Percentiles rank a stretch among this genome's conserved stretches.
Conservation (phyloP, 1,139 yeast species). For the Scheffersomyces cryptocercus region DNA sequence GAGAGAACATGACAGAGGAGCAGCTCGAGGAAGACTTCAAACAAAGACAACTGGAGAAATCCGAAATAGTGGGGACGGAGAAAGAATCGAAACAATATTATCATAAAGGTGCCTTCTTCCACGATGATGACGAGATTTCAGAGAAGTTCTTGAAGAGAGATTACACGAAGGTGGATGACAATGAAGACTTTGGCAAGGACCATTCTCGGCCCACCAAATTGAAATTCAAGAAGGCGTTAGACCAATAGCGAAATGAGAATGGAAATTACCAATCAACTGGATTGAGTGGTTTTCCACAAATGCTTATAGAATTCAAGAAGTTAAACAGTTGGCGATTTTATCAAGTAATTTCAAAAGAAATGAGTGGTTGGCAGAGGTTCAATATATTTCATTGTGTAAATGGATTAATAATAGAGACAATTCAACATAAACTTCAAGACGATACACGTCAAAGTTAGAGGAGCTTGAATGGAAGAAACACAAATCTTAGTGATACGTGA, state of each 20-base stretch:
- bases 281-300: too few species aligned
- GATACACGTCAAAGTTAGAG: too few species aligned
- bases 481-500: too few species aligned
- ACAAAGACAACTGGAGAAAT: not conserved
- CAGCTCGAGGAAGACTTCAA: slow-evolving; percentile 16
- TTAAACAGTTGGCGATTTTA: too few species aligned
- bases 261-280: too few species aligned
- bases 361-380: too few species aligned
- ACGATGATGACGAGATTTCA: slow-evolving; percentile 9
- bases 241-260: not conserved
- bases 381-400: too few species aligned
- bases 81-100: not conserved
- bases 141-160: slow-evolving; percentile 16
- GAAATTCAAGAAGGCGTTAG: not conserved
- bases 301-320: too few species aligned
- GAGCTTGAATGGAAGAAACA: too few species aligned
- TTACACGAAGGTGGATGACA: slow-evolving; percentile 12
- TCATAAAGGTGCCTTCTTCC: slow-evolving; percentile 11
- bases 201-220: slow-evolving; percentile 21
- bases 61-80: not conserved
- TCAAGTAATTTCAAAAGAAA: too few species aligned
- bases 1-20: slow-evolving; percentile 27
- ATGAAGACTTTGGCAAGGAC: slow-evolving; percentile 11
- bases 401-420: too few species aligned
- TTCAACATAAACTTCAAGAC: too few species aligned